These are phyloP conservation scores for Myxozyma vanderwaltii DNA, from an alignment of 805 yeast species.

Conservation along the genomic window DNA sequence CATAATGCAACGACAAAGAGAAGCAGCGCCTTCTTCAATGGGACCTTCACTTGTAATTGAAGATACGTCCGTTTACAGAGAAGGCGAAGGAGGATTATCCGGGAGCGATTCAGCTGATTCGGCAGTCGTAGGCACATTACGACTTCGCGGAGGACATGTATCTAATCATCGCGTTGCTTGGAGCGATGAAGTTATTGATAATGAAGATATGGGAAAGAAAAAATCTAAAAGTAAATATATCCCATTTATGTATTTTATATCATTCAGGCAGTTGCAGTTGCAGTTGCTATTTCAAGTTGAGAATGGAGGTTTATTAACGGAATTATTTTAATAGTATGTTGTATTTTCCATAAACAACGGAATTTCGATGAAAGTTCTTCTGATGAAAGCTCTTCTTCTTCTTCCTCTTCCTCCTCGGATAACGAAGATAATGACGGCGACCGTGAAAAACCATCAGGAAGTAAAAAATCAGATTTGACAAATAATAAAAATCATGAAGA, in stretches of 20 bases:
- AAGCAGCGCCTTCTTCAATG: conserved; percentile 15
- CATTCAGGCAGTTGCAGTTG: too few relatives aligned
- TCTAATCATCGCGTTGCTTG: conserved; percentile 60
- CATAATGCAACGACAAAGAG: conserved; percentile 22
- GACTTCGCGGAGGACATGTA: conserved; percentile 29
- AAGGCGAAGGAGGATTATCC: conserved; percentile 11
- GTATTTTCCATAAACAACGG: conserved; percentile 50
- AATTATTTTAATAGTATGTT: conserved; percentile 54
- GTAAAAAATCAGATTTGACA: not conserved
- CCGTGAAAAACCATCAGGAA: conserved; percentile 34
- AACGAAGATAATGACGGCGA: conserved; percentile 47
- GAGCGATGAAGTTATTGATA: conserved; percentile 85
- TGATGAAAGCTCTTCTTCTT: conserved; percentile 42
- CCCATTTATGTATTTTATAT: not conserved
- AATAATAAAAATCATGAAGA: not conserved
- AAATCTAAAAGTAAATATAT: conserved; percentile 65
- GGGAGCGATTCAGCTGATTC: not conserved
- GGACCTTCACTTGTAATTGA: conserved; percentile 25
- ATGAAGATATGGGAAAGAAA: conserved; percentile 84
- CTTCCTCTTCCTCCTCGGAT: too few relatives aligned
- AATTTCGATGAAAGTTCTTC: conserved; percentile 45
- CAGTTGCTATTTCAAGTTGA: not conserved
- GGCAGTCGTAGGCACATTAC: conserved; percentile 24
- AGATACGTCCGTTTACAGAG: conserved; percentile 16
- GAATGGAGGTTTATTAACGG: not conserved